Conservation (phyloP, 225 moss, liverwort and hornwort genomes). For the Marchantia polymorpha region DNA sequence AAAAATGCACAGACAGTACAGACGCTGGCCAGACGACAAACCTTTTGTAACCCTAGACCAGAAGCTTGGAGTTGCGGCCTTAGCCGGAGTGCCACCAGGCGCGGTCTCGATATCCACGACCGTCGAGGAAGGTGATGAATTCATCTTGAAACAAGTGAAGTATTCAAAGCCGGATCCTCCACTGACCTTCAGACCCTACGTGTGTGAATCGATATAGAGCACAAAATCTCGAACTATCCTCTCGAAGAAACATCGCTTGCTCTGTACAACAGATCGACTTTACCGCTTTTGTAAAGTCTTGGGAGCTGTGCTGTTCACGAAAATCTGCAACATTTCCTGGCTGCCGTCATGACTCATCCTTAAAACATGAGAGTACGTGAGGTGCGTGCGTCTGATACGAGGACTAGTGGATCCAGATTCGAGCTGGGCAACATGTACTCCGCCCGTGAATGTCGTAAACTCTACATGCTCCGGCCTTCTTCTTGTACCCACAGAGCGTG, state of each 20-base stretch:
- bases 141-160: neutral
- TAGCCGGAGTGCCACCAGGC: neutral
- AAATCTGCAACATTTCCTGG: neutral
- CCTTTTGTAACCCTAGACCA: conserved; percentile 31
- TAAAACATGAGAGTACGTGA: neutral
- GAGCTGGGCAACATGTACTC: neutral
- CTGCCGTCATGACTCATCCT: too few relatives aligned
- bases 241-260: neutral
- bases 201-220: neutral
- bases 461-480: neutral
- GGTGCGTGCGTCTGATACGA: neutral
- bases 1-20: neutral
- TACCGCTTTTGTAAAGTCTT: neutral
- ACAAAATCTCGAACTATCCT: conserved; percentile 2
- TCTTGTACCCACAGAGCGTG: neutral
- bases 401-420: neutral
- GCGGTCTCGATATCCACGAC: conserved; percentile 18
- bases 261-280: neutral
- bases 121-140: conserved; percentile 11
- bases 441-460: too few relatives aligned
- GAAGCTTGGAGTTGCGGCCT: conserved; percentile 12
- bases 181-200: neutral
- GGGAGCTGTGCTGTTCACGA: neutral
- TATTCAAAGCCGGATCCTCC: neutral
- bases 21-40: neutral